Conservation (phyloP, 2,329 filamentous ascomycete species). For the Aspergillus thermomutatus region DNA sequence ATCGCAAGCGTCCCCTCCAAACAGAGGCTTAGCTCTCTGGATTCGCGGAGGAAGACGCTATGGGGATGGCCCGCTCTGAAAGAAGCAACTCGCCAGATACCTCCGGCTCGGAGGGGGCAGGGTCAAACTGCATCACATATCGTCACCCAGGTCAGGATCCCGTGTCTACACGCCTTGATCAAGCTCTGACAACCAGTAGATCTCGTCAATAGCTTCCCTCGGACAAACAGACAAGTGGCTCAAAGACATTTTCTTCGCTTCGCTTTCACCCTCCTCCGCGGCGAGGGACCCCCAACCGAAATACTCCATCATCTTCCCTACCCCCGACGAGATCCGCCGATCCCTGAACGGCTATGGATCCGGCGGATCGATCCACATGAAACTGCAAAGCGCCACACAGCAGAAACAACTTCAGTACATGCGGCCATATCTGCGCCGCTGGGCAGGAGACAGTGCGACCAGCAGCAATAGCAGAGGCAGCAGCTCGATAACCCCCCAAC, state of each 20-base stretch:
- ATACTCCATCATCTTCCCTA: conserved; percentile 77
- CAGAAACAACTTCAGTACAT: conserved; percentile 71
- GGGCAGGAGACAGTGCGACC: conserved; percentile 59
- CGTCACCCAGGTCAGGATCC: conserved; percentile 32
- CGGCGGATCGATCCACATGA: conserved; percentile 78
- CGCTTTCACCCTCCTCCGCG: conserved; percentile 28
- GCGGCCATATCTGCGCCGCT: conserved; percentile 68
- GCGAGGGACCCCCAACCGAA: conserved; percentile 36
- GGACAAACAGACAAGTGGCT: conserved; percentile 71
- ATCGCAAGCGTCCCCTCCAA: conserved; percentile 75
- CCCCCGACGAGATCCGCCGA: conserved; percentile 69
- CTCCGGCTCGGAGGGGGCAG: conserved; percentile 34
- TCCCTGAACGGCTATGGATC: conserved; percentile 76
- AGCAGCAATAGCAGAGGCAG: not conserved
- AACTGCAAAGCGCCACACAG: conserved; percentile 67
- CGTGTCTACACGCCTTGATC: conserved; percentile 6
- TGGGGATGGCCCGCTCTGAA: conserved; percentile 75
- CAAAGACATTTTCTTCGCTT: conserved; percentile 58
- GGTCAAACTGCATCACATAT: conserved; percentile 30
- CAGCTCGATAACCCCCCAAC: not conserved
- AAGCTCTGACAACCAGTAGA: conserved; percentile 49
- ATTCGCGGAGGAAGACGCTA: conserved; percentile 49
- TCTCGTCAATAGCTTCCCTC: conserved; percentile 80
- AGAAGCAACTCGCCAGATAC: conserved; percentile 56
- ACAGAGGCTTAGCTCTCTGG: conserved; percentile 48